Percentiles rank a stretch among this genome's conserved stretches.
These are phyloP conservation scores for Metschnikowia kofuensis DNA, from an alignment of 805 yeast species.

Conservation along the genomic window DNA sequence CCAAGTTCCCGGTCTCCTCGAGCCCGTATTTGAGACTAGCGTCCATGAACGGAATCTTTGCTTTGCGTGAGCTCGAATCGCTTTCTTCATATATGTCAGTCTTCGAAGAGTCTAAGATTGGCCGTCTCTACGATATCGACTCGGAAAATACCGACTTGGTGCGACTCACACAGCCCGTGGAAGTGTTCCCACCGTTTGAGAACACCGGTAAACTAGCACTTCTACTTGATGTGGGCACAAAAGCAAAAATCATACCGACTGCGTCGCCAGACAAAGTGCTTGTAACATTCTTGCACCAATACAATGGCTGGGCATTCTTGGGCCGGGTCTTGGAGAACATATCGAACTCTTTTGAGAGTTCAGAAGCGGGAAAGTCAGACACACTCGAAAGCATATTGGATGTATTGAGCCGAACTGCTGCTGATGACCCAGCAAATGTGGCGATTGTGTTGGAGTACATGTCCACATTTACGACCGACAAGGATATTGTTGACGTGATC, in stretches of 20 bases:
- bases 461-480: conserved; percentile 50
- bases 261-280: conserved; percentile 30
- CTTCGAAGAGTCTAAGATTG: conserved; percentile 39
- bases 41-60: conserved; percentile 63
- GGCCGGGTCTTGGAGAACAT: conserved; percentile 76
- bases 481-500: conserved; percentile 60
- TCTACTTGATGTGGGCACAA: conserved; percentile 49
- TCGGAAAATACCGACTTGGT: conserved; percentile 53
- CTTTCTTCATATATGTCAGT: conserved; percentile 61
- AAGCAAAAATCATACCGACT: conserved; percentile 66
- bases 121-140: conserved; percentile 43
- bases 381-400: conserved; percentile 43
- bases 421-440: conserved; percentile 1
- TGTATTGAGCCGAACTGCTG: conserved; percentile 38
- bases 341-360: conserved; percentile 35
- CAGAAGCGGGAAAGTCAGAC: conserved; percentile 37
- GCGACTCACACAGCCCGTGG: conserved; percentile 44
- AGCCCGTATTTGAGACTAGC: conserved; percentile 60
- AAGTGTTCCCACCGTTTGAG: conserved; percentile 58
- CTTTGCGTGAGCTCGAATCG: conserved; percentile 56
- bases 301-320: conserved; percentile 83
- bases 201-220: conserved; percentile 44
- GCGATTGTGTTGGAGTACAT: conserved; percentile 32
- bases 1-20: conserved; percentile 71
- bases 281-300: conserved; percentile 68